A percentile compares a stretch with the other conserved stretches of the same genome.
phyloP scores from a whole-genome alignment of 2,329 filamentous ascomycete genomes.

The Neoarthrinium moseri region DNA sequence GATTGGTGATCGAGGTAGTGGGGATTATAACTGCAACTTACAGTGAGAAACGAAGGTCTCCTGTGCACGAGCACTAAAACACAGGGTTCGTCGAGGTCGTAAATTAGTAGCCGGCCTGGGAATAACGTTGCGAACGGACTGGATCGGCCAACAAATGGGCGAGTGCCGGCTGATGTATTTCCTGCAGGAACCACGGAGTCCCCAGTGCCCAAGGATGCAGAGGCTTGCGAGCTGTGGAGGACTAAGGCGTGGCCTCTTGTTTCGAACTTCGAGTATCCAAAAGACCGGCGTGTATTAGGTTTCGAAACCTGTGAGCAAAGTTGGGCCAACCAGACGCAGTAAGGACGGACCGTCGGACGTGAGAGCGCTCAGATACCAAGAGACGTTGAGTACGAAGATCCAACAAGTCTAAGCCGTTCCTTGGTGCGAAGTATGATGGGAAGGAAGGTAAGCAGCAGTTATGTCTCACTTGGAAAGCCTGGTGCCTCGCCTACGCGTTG shows the following conservation, averaged over 20 bases:
- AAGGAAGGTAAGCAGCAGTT: slow-evolving; percentile 9
- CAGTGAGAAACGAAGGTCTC: slow-evolving; percentile 19
- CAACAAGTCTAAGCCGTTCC: slow-evolving; percentile 11
- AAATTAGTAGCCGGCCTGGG: slow-evolving; percentile 19
- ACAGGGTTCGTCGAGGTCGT: slow-evolving; percentile 16
- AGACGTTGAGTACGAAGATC: slow-evolving; percentile 16
- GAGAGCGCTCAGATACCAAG: slow-evolving; percentile 19
- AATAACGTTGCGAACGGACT: slow-evolving; percentile 20
- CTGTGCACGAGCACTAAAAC: slow-evolving; percentile 22
- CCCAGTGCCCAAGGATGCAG: slow-evolving; percentile 23
- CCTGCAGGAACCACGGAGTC: slow-evolving; percentile 20
- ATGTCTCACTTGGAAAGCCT: slow-evolving; percentile 10
- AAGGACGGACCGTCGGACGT: slow-evolving; percentile 12
- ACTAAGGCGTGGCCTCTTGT: slow-evolving; percentile 20
- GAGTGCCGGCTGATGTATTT: slow-evolving; percentile 18
- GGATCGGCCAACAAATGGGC: slow-evolving; percentile 22
- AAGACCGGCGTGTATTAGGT: slow-evolving; percentile 29
- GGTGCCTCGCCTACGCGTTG: not conserved
- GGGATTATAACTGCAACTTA: slow-evolving; percentile 25
- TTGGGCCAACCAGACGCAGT: slow-evolving; percentile 20
- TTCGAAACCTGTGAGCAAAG: slow-evolving; percentile 30
- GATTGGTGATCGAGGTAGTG: slow-evolving; percentile 18
- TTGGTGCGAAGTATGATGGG: slow-evolving; percentile 14
- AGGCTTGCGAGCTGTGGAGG: slow-evolving; percentile 18
- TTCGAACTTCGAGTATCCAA: slow-evolving; percentile 30